Evolutionary conservation across 2,329 filamentous ascomycete genomes (phyloP).

Genomic region (Hirsutella minnesotensis): DNA sequence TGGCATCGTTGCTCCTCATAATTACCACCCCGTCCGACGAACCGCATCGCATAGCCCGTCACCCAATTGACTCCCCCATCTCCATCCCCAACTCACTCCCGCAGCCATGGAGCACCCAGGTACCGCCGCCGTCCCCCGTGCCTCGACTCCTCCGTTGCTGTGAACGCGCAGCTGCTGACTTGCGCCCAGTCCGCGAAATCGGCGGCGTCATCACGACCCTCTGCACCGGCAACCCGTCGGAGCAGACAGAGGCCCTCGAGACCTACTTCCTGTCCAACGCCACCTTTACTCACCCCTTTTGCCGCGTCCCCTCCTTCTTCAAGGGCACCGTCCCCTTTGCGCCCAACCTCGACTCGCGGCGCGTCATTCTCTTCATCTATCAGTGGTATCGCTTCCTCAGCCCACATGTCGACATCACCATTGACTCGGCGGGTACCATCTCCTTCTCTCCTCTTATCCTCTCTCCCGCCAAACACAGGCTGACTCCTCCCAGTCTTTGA

Average conservation of each 20-base stretch:
- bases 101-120: not conserved
- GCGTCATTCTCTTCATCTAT: constrained; percentile 58
- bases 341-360: constrained; percentile 46
- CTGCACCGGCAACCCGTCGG: constrained; percentile 51
- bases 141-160: too few relatives aligned
- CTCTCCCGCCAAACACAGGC: constrained; percentile 5
- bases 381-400: constrained; percentile 78
- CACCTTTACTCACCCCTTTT: constrained; percentile 69
- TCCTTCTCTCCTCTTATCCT: not conserved
- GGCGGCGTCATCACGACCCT: constrained; percentile 53
- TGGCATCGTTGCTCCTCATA: too few relatives aligned
- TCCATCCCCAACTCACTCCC: not conserved
- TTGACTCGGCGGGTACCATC: constrained; percentile 44
- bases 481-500: constrained; percentile 49
- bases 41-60: too few relatives aligned
- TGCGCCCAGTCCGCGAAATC: constrained; percentile 45
- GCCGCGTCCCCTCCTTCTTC: constrained; percentile 48
- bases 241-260: constrained; percentile 54
- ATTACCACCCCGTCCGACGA: too few relatives aligned
- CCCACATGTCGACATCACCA: constrained; percentile 54
- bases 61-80: not conserved
- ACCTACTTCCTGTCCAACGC: constrained; percentile 64
- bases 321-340: constrained; percentile 27
- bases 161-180: too few relatives aligned
- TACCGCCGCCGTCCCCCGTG: not conserved